These are phyloP conservation scores for Saturnispora mendoncae DNA, from an alignment of 805 yeast species.

Conservation along the genomic window DNA sequence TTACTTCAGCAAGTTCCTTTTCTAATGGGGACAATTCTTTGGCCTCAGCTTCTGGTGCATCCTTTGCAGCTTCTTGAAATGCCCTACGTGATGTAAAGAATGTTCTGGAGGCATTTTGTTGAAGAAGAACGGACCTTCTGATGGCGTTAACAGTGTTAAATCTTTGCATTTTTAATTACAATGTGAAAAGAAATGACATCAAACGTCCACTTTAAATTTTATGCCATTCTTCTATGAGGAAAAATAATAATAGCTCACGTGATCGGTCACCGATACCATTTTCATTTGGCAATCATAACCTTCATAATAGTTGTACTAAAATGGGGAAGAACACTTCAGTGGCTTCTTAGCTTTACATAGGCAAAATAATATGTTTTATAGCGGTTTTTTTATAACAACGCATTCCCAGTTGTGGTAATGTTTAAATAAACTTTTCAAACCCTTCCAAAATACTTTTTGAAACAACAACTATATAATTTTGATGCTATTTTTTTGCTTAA, in stretches of 20 bases:
- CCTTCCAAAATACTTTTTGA: too few species aligned
- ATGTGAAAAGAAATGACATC: neutral
- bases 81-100: constrained; percentile 18
- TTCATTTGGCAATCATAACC: neutral
- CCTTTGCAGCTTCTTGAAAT: constrained; percentile 25
- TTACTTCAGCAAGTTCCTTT: constrained; percentile 32
- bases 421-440: too few species aligned
- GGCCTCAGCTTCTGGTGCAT: constrained; percentile 7
- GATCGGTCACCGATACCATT: too few species aligned
- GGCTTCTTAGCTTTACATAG: too few species aligned
- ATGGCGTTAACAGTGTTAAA: constrained; percentile 16
- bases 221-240: neutral
- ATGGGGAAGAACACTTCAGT: too few species aligned
- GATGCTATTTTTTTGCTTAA: too few species aligned
- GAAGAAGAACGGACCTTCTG: constrained; percentile 12
- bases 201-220: constrained; percentile 3
- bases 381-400: too few species aligned
- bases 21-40: constrained; percentile 22
- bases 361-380: too few species aligned
- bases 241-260: neutral
- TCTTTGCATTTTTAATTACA: constrained; percentile 22
- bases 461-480: too few species aligned
- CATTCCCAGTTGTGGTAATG: too few species aligned
- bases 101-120: constrained; percentile 14
- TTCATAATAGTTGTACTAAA: too few species aligned